Conservation (phyloP, 106 monocot genomes). For the Dioscorea zingiberensis region DNA sequence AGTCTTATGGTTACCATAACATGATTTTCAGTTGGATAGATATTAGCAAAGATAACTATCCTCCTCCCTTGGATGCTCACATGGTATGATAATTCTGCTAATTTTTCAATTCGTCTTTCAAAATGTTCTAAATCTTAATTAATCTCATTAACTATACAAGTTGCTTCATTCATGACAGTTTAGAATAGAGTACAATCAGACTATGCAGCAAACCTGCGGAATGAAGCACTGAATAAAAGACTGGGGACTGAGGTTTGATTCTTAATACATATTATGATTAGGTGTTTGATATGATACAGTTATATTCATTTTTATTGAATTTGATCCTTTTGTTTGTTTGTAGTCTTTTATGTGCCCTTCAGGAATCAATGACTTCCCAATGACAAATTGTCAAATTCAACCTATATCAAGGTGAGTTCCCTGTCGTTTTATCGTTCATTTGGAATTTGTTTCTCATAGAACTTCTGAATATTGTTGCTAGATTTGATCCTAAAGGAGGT, state of each 20-base stretch:
- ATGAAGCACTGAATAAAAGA: conserved; percentile 92
- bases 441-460: too few species aligned
- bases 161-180: conserved; percentile 93
- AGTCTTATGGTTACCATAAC: conserved; percentile 82
- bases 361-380: too few species aligned
- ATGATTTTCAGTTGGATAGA: conserved; percentile 96
- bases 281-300: too few species aligned
- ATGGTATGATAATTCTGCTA: conserved; percentile 30
- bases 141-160: conserved; percentile 21
- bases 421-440: too few species aligned
- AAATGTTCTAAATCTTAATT: too few species aligned
- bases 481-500: too few species aligned
- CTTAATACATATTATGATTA: neutral
- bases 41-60: conserved; percentile 61
- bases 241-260: conserved; percentile 73
- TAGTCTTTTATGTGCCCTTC: too few species aligned
- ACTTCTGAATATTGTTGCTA: too few species aligned
- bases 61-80: conserved; percentile 71
- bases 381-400: too few species aligned
- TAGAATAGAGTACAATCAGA: conserved; percentile 75
- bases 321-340: too few species aligned
- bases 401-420: too few species aligned
- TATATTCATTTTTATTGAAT: too few species aligned
- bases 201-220: conserved; percentile 83
- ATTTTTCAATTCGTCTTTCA: neutral